Evolutionary conservation across 352 stramenopile genomes (phyloP), one percentile per base, ranked within the genome.

Genomic region (Phytopythium mirpurense): DNA sequence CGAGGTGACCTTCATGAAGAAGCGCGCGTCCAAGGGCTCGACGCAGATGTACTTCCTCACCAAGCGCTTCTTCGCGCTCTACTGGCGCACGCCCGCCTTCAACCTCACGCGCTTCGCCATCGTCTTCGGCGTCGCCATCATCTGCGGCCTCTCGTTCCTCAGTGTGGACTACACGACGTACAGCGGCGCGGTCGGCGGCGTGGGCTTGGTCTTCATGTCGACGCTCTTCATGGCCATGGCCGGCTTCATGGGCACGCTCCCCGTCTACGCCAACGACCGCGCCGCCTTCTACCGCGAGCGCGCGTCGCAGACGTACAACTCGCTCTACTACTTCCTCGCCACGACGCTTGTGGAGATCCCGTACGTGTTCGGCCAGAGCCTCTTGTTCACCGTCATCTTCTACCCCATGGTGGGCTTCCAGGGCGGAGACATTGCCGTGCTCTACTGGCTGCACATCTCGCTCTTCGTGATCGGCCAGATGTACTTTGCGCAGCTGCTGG

Each of bases 251-350:
- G 78, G 57, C 0, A 70, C 80, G 1, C 49, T 53, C 42, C 62
- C 51, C 12, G 50, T 63, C 16, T 53, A 51, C 93, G 15, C 67
- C 74, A 24, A 54, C 86, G 16, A 79, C 87, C 68, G 88, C 24
- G 78, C 76, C 37, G 80, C 86, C 53, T 96, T 79, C 48, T 95
- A 96, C 69, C 60, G 83, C 18, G 84, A 96, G 59, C 78, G 87
- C 32, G 67, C 74, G 21, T 67, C 74, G 12, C 49, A 77, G 40
- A 93, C 90, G 68, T 96, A 96, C 47, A 59, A 68, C 31, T 43
- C 69, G 29, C 46, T 58, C 19, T 64, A 72, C 29, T 80, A 94
- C 24, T 57, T 57, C 18, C 27, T 62, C 19, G 56, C 34, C 2
- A 26, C 38, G 40, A 81, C 72, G 11, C 21, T 97, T 19, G 65